A percentile compares a stretch with the other conserved stretches of the same genome.
phyloP scores from a whole-genome alignment of 2,329 filamentous ascomycete genomes.

The Penicillium sp. region DNA sequence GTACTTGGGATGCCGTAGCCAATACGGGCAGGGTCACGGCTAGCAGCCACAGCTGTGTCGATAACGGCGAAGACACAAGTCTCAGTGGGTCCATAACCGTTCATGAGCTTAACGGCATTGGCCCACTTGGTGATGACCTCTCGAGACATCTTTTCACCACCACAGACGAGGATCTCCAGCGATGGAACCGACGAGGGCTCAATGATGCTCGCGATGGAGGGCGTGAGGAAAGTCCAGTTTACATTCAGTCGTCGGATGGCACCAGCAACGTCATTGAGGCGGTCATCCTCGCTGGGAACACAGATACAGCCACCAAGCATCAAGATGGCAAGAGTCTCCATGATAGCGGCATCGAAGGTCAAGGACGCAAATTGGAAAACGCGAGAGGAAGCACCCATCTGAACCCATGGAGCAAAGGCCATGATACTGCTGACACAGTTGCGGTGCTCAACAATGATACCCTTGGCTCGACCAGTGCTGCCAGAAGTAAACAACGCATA shows the following conservation, averaged over 20 bases:
- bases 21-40: conserved; percentile 26
- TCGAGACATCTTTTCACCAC: conserved; percentile 64
- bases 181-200: conserved; percentile 40
- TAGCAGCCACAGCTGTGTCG: conserved; percentile 28
- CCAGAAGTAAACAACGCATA: conserved; percentile 41
- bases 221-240: conserved; percentile 48
- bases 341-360: conserved; percentile 46
- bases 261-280: conserved; percentile 49
- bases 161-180: conserved; percentile 44
- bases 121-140: conserved; percentile 71
- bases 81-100: conserved; percentile 41
- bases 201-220: conserved; percentile 43
- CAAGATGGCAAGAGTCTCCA: conserved; percentile 39
- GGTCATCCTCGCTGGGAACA: conserved; percentile 47
- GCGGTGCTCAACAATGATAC: conserved; percentile 37
- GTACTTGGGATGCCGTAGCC: conserved; percentile 29
- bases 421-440: conserved; percentile 34
- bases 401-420: conserved; percentile 28
- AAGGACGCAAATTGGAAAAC: conserved; percentile 48
- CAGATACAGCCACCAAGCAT: conserved; percentile 49
- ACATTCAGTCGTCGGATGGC: conserved; percentile 52
- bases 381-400: conserved; percentile 26
- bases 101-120: conserved; percentile 37
- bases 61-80: conserved; percentile 33
- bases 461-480: conserved; percentile 39